These are phyloP conservation scores for Lagerstroemia speciosa DNA, from an alignment of 345 rosid genomes.

Conservation along the genomic window DNA sequence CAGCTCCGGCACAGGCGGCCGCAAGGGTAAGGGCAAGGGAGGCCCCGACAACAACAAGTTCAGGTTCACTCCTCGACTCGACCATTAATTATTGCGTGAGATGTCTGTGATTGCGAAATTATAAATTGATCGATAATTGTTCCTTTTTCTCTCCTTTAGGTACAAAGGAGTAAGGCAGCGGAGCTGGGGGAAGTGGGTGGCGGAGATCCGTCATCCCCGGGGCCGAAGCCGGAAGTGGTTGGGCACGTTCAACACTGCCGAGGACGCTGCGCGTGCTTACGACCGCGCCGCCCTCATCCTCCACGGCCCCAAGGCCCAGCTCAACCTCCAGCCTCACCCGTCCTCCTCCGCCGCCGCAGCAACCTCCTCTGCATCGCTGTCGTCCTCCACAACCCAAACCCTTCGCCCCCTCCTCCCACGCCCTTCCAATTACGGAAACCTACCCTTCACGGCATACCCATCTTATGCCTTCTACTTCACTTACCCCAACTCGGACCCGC, in stretches of 20 bases:
- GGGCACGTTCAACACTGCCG: conserved; percentile 75
- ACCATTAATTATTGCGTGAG: neutral
- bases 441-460: neutral
- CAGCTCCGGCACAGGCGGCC: conserved; percentile 3
- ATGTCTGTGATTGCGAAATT: too few relatives aligned
- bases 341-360: conserved; percentile 21
- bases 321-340: conserved; percentile 40
- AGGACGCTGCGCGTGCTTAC: conserved; percentile 83
- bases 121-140: too few relatives aligned
- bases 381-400: conserved; percentile 33
- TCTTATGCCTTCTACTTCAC: conserved; percentile 10
- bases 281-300: conserved; percentile 75
- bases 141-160: conserved; percentile 1
- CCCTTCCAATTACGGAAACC: conserved; percentile 34
- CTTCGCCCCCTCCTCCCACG: conserved; percentile 94
- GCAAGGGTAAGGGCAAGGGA: conserved; percentile 43
- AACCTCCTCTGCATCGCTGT: conserved; percentile 20
- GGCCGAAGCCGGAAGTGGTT: conserved; percentile 80
- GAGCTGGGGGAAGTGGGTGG: conserved; percentile 66
- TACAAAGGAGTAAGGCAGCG: conserved; percentile 51
- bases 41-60: conserved; percentile 54
- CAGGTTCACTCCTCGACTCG: conserved; percentile 1
- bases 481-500: conserved; percentile 5
- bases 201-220: conserved; percentile 65
- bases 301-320: conserved; percentile 73